phyloP scores from a whole-genome alignment of 73 alveolate genomes.

The Durusdinium trenchii region DNA sequence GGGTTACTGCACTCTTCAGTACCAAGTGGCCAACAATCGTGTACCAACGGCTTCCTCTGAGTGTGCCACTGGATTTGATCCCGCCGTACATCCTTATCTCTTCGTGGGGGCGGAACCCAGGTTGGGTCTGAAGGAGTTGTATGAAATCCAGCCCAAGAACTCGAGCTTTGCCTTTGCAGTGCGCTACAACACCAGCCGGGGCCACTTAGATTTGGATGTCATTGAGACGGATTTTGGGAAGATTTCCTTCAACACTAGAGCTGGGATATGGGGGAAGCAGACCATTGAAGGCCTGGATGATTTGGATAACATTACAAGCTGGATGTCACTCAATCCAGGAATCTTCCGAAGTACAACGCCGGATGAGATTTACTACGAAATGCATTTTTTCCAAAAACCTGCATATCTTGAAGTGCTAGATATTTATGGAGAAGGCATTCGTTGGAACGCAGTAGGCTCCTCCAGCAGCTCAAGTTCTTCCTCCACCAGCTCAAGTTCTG shows the following conservation, averaged over 20 bases:
- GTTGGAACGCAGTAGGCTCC: neutral
- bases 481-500: neutral
- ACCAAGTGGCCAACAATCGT: constrained; percentile 35
- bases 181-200: constrained; percentile 45
- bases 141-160: constrained; percentile 9
- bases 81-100: constrained; percentile 56
- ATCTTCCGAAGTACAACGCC: neutral
- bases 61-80: constrained; percentile 68
- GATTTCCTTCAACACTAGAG: constrained; percentile 39
- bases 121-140: constrained; percentile 25
- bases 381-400: neutral
- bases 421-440: constrained; percentile 29
- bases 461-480: neutral
- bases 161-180: neutral
- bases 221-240: constrained; percentile 20
- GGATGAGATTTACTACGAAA: neutral
- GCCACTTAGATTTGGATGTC: constrained; percentile 65
- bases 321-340: constrained; percentile 41
- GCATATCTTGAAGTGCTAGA: constrained; percentile 9
- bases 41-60: constrained; percentile 23
- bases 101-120: constrained; percentile 4
- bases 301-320: constrained; percentile 21
- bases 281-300: constrained; percentile 21
- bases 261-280: constrained; percentile 23
- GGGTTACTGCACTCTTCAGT: constrained; percentile 25